Conservation (phyloP, 1,284 basidiomycete genomes). For the Microstroma glucosiphilum region DNA sequence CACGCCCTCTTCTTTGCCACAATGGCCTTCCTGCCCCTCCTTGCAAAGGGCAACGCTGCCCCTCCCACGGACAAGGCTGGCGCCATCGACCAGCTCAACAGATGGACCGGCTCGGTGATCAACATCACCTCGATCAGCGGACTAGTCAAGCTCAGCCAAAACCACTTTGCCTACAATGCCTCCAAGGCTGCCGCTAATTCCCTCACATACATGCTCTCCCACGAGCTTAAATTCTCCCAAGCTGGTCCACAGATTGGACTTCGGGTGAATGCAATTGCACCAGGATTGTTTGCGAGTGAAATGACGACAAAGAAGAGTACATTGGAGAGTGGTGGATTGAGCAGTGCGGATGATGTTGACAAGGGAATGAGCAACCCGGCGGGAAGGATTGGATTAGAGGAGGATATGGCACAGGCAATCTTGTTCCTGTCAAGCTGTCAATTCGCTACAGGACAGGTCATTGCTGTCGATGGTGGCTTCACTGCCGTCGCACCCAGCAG, state of each 20-base stretch:
- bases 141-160: constrained; percentile 27
- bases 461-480: constrained; percentile 39
- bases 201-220: constrained; percentile 31
- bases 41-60: constrained; percentile 18
- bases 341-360: constrained; percentile 3
- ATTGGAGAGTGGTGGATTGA: constrained; percentile 13
- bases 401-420: constrained; percentile 33
- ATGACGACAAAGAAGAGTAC: constrained; percentile 27
- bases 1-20: constrained; percentile 32
- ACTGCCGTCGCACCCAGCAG: constrained; percentile 16
- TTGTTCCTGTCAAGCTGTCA: constrained; percentile 27
- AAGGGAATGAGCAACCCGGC: constrained; percentile 22
- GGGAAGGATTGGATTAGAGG: constrained; percentile 25
- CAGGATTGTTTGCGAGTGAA: constrained; percentile 33
- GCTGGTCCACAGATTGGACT: constrained; percentile 15
- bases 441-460: constrained; percentile 33
- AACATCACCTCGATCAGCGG: constrained; percentile 36
- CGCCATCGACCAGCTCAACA: not conserved
- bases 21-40: constrained; percentile 40
- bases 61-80: constrained; percentile 9
- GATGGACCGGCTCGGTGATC: constrained; percentile 21
- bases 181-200: constrained; percentile 39
- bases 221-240: constrained; percentile 31
- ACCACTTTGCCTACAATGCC: constrained; percentile 37
- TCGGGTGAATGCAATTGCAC: constrained; percentile 37